Evolutionary conservation across 306 rosid genomes (phyloP).

Genomic region (Gillenia trifoliata): DNA sequence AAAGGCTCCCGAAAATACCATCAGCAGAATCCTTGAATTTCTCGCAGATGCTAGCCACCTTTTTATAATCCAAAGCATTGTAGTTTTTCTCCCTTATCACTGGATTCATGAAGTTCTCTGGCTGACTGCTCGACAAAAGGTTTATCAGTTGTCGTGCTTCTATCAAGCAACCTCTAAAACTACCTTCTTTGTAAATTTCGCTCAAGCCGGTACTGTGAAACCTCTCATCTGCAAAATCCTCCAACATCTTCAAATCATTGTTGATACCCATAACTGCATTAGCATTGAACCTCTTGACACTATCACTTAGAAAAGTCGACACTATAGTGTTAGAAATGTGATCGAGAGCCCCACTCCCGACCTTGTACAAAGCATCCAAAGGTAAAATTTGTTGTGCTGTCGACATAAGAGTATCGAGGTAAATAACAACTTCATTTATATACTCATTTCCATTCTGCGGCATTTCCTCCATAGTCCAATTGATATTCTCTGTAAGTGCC

Average conservation of each 20-base stretch:
- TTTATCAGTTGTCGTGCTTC: constrained; percentile 79
- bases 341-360: constrained; percentile 79
- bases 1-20: constrained; percentile 81
- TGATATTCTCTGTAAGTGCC: constrained; percentile 54
- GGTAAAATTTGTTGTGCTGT: constrained; percentile 89
- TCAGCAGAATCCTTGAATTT: constrained; percentile 84
- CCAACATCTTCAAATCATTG: constrained; percentile 55
- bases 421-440: constrained; percentile 64
- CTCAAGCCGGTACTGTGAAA: constrained; percentile 62
- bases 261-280: constrained; percentile 51
- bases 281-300: constrained; percentile 76
- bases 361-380: constrained; percentile 70
- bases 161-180: constrained; percentile 51
- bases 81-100: constrained; percentile 84
- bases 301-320: constrained; percentile 65
- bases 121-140: constrained; percentile 85
- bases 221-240: constrained; percentile 72
- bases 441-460: constrained; percentile 58
- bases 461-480: constrained; percentile 78
- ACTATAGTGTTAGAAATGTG: constrained; percentile 65
- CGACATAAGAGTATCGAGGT: constrained; percentile 81
- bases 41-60: constrained; percentile 68
- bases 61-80: constrained; percentile 75
- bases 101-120: constrained; percentile 97
- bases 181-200: constrained; percentile 52